Conservation (phyloP, 768 basidiomycete genomes). For the Xerocomellus amylosporus region DNA sequence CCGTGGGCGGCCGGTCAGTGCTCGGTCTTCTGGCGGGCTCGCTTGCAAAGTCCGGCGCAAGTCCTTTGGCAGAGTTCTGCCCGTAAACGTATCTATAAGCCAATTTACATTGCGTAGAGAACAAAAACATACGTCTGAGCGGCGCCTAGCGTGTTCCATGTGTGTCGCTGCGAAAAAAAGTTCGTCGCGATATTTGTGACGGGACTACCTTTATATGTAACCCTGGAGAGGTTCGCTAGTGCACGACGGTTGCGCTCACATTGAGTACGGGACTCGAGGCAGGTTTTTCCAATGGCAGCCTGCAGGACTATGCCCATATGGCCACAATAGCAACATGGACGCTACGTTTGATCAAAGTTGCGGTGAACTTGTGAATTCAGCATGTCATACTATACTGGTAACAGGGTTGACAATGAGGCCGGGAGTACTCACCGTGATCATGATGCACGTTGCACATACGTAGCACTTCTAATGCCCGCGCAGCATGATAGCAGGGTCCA, state of each 20-base stretch:
- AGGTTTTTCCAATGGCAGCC: slow-evolving; percentile 4
- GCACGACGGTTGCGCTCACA: not conserved
- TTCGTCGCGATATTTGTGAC: not conserved
- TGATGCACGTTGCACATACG: slow-evolving; percentile 7
- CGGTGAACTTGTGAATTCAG: slow-evolving; percentile 18
- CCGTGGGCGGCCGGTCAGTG: not conserved
- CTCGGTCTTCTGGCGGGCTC: not conserved
- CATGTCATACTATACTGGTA: not conserved
- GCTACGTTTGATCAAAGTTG: slow-evolving; percentile 10
- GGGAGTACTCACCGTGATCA: not conserved
- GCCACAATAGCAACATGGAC: not conserved
- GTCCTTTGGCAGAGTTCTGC: slow-evolving; percentile 4
- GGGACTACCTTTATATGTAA: slow-evolving; percentile 13
- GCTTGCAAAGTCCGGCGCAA: not conserved
- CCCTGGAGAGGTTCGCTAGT: not conserved
- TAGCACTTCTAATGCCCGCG: not conserved
- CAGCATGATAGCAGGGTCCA: no score
- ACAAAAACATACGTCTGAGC: slow-evolving; percentile 13
- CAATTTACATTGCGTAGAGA: not conserved
- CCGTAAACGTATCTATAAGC: slow-evolving; percentile 1
- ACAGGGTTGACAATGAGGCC: slow-evolving; percentile 14
- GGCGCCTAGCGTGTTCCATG: slow-evolving; percentile 3
- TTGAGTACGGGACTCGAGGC: not conserved
- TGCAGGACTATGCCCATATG: not conserved
- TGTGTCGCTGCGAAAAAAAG: not conserved